Evolutionary conservation across 306 rosid genomes (phyloP), one percentile per base, ranked within the genome.

Genomic region (Crataegus laevigata): DNA sequence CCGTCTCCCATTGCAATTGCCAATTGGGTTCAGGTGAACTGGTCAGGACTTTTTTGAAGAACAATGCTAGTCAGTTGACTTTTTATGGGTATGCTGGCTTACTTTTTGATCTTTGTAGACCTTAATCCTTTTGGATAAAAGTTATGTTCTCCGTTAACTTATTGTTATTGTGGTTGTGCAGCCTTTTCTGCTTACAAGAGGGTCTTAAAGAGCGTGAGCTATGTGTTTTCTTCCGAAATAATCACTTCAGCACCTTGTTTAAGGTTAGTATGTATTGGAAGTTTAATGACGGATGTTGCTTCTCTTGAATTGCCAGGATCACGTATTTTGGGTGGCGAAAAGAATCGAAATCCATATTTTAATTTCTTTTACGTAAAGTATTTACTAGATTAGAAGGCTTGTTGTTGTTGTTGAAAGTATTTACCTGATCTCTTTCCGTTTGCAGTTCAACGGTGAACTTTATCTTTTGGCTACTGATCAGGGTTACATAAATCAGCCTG

Each of bases 161-260:
- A 3, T 69, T 82, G 25, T 71, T 28, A 80, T 76, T 81, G 50
- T 72, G 8, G 10, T 68, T 84, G 68, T 88, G 83, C 86, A 96
- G 99, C 76, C 97, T 96, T 76, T 96, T 96, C 86, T 85, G 92
- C 90, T 87, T 96, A 81, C 99, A 88, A 92, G 93, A 87, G 15
- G 98, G 97, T 50, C 99, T 96, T 73, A 91, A 96, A 73, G 99
- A 96, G 74, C 90, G 96, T 29, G 97, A 96, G 83, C 90, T 96
- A 36, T 90, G 99, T 83, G 96, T 96, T 68, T 96, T 96, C 79
- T 96, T 96, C 77, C 96, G 99, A 42, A 96, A 96, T 78, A 96
- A 96, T 85, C 99, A 96, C 87, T 96, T 96, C 91, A 88, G 99
- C 96, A 96, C 99, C 68, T 88, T 96, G 97, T 96, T 96, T 84